A percentile compares a stretch with the other conserved stretches of the same genome.
Conservation (phyloP, 2,329 filamentous ascomycete genomes). For the Eutypella sp. region DNA sequence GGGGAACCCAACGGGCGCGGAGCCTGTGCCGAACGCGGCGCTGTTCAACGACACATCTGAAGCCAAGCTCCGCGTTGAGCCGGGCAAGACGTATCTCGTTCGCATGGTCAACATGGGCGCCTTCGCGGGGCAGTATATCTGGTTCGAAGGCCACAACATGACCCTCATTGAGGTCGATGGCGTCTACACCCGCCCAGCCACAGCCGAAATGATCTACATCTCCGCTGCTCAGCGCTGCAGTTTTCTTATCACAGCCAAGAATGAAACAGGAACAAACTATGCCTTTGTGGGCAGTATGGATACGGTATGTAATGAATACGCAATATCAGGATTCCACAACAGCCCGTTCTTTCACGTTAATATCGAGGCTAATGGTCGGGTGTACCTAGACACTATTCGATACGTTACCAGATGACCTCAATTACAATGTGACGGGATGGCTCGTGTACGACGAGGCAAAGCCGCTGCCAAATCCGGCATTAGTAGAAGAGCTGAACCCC, state of each 20-base stretch:
- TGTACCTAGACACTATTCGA: conserved; percentile 59
- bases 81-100: conserved; percentile 68
- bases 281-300: conserved; percentile 68
- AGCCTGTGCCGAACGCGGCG: conserved; percentile 63
- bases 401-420: conserved; percentile 58
- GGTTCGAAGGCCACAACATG: conserved; percentile 64
- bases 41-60: conserved; percentile 68
- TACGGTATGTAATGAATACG: conserved; percentile 48
- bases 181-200: conserved; percentile 57
- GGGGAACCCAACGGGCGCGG: conserved; percentile 51
- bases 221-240: conserved; percentile 63
- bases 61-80: conserved; percentile 52
- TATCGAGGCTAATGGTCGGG: too few species aligned
- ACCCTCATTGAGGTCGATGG: conserved; percentile 70
- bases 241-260: conserved; percentile 59
- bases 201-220: conserved; percentile 61
- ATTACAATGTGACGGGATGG: conserved; percentile 65
- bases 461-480: conserved; percentile 43
- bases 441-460: conserved; percentile 50
- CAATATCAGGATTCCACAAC: too few species aligned
- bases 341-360: too few species aligned
- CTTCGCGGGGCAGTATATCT: conserved; percentile 62
- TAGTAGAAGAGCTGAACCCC: conserved; percentile 57
- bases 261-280: conserved; percentile 58
- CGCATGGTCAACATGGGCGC: conserved; percentile 69